A percentile compares a stretch with the other conserved stretches of the same genome.
These are phyloP conservation scores for Glycyrrhiza uralensis DNA, from an alignment of 306 rosid genomes.

Conservation along the genomic window DNA sequence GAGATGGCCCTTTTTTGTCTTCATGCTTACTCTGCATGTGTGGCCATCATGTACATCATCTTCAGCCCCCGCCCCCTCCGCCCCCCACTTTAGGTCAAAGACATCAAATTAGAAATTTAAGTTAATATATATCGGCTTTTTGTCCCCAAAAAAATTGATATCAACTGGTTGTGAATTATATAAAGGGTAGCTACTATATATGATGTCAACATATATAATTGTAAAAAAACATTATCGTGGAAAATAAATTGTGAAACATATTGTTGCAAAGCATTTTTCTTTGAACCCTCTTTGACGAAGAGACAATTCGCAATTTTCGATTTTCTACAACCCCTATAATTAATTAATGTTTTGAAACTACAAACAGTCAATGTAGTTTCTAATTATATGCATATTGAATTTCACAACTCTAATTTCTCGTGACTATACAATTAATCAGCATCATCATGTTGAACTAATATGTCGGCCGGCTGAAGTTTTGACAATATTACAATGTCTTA, in stretches of 20 bases:
- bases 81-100: constrained; percentile 11
- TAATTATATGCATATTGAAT: not conserved
- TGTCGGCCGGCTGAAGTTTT: not conserved
- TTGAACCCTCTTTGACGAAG: not conserved
- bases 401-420: not conserved
- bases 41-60: constrained; percentile 20
- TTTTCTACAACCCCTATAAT: not conserved
- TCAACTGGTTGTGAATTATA: not conserved
- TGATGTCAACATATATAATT: not conserved
- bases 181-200: not conserved
- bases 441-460: not conserved
- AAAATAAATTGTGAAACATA: not conserved
- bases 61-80: not conserved
- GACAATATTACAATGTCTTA: not conserved
- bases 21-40: constrained; percentile 21
- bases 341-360: not conserved
- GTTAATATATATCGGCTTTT: not conserved
- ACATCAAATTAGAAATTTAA: not conserved
- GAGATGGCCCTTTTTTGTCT: constrained; percentile 4
- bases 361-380: not conserved
- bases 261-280: no score
- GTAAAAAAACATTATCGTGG: not conserved
- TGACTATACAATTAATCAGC: not conserved
- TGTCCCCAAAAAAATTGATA: not conserved
- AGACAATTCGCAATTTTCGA: not conserved